These are phyloP conservation scores for Blastobotrys proliferans DNA, from an alignment of 1,139 yeast species.

Conservation along the genomic window DNA sequence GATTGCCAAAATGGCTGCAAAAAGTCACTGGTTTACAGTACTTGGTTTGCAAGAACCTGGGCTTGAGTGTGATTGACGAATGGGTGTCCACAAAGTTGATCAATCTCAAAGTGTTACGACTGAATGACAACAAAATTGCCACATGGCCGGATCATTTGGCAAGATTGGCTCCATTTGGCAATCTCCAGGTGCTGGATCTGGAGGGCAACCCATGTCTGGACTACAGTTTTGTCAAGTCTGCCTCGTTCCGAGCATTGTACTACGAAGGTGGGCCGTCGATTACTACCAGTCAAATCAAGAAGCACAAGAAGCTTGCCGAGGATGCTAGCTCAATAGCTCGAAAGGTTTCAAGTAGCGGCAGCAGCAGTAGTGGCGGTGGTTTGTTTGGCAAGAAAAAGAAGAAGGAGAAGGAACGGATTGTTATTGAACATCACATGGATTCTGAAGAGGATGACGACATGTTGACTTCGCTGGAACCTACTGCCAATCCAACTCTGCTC, in stretches of 20 bases:
- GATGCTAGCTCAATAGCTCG: constrained; percentile 6
- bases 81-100: constrained; percentile 29
- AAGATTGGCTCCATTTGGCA: constrained; percentile 22
- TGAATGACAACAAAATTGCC: constrained; percentile 28
- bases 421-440: background rate
- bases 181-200: constrained; percentile 27
- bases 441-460: constrained; percentile 22
- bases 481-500: constrained; percentile 11
- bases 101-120: constrained; percentile 25
- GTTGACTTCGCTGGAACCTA: constrained; percentile 27
- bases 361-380: constrained; percentile 12
- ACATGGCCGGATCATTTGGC: constrained; percentile 34
- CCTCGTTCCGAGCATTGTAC: constrained; percentile 20
- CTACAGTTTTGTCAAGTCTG: constrained; percentile 21
- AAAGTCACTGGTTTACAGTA: constrained; percentile 27
- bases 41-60: constrained; percentile 27
- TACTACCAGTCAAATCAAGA: constrained; percentile 8
- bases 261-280: constrained; percentile 17
- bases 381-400: constrained; percentile 12
- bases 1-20: constrained; percentile 30
- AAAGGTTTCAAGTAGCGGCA: constrained; percentile 3
- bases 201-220: constrained; percentile 34
- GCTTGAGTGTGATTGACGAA: constrained; percentile 28
- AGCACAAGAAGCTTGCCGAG: constrained; percentile 15
- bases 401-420: constrained; percentile 5